Evolutionary conservation across 2,329 filamentous ascomycete genomes (phyloP).

Genomic region (Fusarium globosum): DNA sequence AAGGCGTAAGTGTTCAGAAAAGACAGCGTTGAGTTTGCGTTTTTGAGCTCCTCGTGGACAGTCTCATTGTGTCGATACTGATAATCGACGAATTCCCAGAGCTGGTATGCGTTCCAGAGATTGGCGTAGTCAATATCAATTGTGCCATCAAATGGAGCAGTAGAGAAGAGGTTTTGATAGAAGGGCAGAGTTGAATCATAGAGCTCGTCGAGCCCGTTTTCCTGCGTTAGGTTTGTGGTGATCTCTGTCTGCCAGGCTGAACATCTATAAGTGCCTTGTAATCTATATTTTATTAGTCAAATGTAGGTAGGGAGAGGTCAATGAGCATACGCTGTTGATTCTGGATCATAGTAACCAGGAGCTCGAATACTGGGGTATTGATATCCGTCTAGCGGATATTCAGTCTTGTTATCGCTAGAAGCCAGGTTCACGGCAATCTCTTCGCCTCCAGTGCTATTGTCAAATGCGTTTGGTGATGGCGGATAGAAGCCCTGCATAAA

Average conservation of each 20-base stretch:
- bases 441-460: constrained; percentile 43
- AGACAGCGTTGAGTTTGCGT: constrained; percentile 50
- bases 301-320: background rate
- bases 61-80: constrained; percentile 63
- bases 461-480: constrained; percentile 61
- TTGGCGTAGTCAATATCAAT: constrained; percentile 51
- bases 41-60: constrained; percentile 52
- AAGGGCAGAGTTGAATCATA: constrained; percentile 50
- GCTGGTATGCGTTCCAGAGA: constrained; percentile 61
- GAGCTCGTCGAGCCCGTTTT: constrained; percentile 40
- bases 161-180: constrained; percentile 57
- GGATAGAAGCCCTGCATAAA: constrained; percentile 91
- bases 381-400: constrained; percentile 79
- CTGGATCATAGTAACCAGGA: constrained; percentile 57
- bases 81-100: constrained; percentile 68
- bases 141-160: constrained; percentile 51
- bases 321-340: constrained; percentile 58
- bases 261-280: constrained; percentile 55
- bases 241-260: constrained; percentile 51
- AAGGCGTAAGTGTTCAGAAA: constrained; percentile 72
- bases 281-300: constrained; percentile 39
- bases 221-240: constrained; percentile 39
- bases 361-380: constrained; percentile 79
- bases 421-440: constrained; percentile 57
- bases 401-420: constrained; percentile 58